Base-by-base conservation (phyloP, 495 filamentous ascomycete species). In the Darksidea phi region DNA sequence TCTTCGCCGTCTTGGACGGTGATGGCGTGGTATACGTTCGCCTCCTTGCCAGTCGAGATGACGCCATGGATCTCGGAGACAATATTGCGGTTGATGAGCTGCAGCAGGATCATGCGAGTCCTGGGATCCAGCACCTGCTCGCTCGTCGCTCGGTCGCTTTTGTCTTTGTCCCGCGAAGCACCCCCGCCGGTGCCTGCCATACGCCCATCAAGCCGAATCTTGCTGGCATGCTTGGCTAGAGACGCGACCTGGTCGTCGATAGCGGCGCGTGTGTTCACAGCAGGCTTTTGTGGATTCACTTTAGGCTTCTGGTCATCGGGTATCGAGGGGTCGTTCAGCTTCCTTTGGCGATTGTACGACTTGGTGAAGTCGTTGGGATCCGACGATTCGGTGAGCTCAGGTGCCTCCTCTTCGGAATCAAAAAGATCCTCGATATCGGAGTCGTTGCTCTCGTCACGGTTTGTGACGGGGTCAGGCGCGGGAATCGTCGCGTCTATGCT, bases 41-140 rank as follows among this genome's bases (percentile, higher is more conserved):
- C 94, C 74, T 98, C 94, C 71, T 98, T 98, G 46, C 94, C 94
- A 0, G 94, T 97, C 42, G 89, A 94, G 62, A 98, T 77, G 72
- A 91, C 91, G 10, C 94, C 94, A 70, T 97, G 88, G 34, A 96
- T 84, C 70, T 90, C 89, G 18, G 89, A 83, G 15, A 97, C 80
- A 48, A 91, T 74, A 21, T 84, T 83, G 2, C 88, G 82, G 70
- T 97, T 96, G 76, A 97, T 93, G 81, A 97, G 87, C 75, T 97
- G 89, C 59, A 96, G 77, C 37, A 98, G 78, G 48, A 97, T 93
- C 90, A 96, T 95, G 54, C 91, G 86, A 25, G 94, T 97, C 24
- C 90, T 83, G 34, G 91, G 89, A 75, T 98, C 94, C 62, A 98
- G 77, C 32, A 97, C 94, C 70, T 95, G 88, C 72, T 97, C 94